Percentiles rank a stretch among this genome's conserved stretches.
Conservation (phyloP, 768 basidiomycete genomes). For the Lactarius pseudohatsudake region DNA sequence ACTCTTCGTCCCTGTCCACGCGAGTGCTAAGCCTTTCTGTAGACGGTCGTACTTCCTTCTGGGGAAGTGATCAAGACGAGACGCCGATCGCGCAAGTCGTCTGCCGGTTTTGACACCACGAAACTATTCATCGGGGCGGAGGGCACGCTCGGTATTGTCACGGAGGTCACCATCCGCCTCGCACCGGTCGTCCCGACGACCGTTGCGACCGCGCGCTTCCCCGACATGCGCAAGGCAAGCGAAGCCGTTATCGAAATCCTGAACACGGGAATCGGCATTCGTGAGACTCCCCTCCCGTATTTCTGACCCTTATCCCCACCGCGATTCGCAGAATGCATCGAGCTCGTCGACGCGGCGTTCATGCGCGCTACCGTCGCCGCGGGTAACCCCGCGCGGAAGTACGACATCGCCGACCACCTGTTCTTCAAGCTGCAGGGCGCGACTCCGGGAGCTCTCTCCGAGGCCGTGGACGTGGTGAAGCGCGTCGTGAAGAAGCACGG, state of each 20-base stretch:
- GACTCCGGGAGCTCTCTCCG: conserved; percentile 54
- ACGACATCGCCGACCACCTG: conserved; percentile 52
- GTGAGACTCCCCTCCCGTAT: conserved; percentile 41
- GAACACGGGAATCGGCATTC: conserved; percentile 71
- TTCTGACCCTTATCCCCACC: neutral
- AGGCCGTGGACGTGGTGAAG: conserved; percentile 60
- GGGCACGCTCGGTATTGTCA: conserved; percentile 83
- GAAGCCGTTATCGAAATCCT: conserved; percentile 73
- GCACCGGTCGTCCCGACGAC: conserved; percentile 80
- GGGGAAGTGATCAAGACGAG: conserved; percentile 93
- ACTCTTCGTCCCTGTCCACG: conserved; percentile 11
- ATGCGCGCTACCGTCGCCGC: conserved; percentile 62
- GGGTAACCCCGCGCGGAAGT: conserved; percentile 41
- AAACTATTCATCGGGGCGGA: conserved; percentile 87
- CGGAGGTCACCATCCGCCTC: conserved; percentile 83
- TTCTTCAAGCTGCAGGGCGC: conserved; percentile 89
- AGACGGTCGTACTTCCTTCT: conserved; percentile 88
- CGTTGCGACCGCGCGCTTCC: conserved; percentile 82
- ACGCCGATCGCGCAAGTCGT: conserved; percentile 72
- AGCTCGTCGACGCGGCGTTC: conserved; percentile 72
- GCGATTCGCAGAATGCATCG: conserved; percentile 66
- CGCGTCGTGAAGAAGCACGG: conserved; percentile 62
- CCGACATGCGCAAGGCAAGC: conserved; percentile 69
- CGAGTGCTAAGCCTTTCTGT: conserved; percentile 5
- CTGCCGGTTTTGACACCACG: conserved; percentile 83